Evolutionary conservation across 768 basidiomycete genomes (phyloP), one percentile per base, ranked within the genome.

Genomic region (Russula emetica): DNA sequence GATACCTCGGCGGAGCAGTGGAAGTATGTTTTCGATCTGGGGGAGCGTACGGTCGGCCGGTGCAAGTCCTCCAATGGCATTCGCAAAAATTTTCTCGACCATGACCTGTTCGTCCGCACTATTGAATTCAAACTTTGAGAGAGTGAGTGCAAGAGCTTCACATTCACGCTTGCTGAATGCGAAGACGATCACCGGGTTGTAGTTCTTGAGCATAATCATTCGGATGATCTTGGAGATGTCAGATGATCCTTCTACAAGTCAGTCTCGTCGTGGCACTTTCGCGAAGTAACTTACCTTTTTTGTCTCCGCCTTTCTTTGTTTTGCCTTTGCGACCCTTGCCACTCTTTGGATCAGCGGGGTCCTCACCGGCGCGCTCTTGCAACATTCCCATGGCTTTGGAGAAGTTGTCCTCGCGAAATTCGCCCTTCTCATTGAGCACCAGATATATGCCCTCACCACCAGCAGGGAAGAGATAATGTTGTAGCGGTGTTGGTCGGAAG

Each of bases 81-180:
- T 98, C 69, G 86, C 89, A 80, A 98, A 99, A 57, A 99, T 94
- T 69, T 80, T 90, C 34, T 82, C 76, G 52, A 97, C 88, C 45
- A 90, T 80, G 52, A 91, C 90, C 69, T 94, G 91, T 75, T 99
- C 97, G 44, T 96, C 94, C 20, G 88, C 83, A 2, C 88, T 83
- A 72, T 94, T 99, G 79, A 96, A 94, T 71, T 98, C 95, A 67
- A 94, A 85, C 74, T 98, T 98, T n/a, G 90, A 88, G 79, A 98
- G 83, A 34, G 85, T 87, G 65, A 97, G 79, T 2, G 97, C 97
- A 36, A 97, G 83, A 0, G 83, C 86, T 76, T 99, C 97, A 74
- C 97, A 98, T 78, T 98, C 96, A 56, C 95, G 87, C 74, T 98
- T 98, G 77, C 92, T 92, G 77, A 99, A 99, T 6, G 96, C 92